phyloP scores from a whole-genome alignment of 2,329 filamentous ascomycete genomes.

The Penicillium sp. region DNA sequence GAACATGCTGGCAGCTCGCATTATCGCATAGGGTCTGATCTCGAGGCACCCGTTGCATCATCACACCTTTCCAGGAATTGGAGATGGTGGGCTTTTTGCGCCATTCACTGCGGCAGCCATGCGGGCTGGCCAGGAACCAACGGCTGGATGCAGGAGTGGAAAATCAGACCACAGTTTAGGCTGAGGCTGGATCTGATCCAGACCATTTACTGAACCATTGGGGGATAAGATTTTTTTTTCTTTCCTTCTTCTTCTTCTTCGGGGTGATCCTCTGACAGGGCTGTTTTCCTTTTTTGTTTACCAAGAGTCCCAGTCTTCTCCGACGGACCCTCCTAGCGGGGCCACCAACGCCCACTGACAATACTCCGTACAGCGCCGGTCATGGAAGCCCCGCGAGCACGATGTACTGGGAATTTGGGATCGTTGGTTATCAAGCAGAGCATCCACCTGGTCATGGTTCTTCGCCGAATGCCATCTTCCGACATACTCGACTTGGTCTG shows the following conservation, averaged over 20 bases:
- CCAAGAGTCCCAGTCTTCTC: background rate
- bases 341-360: constrained; percentile 1
- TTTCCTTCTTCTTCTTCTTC: background rate
- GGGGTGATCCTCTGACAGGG: background rate
- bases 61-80: background rate
- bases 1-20: background rate
- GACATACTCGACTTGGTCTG: background rate
- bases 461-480: background rate
- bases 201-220: background rate
- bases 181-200: constrained; percentile 1
- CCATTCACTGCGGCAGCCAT: constrained; percentile 1
- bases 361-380: background rate
- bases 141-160: background rate
- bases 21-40: background rate
- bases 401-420: constrained; percentile 1
- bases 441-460: background rate
- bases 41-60: background rate
- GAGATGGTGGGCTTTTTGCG: background rate
- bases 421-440: background rate
- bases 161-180: background rate
- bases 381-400: background rate
- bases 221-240: background rate
- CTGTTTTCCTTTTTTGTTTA: background rate
- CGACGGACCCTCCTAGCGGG: constrained; percentile 7
- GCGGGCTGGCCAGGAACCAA: constrained; percentile 6